Evolutionary conservation across 208 protist species (phyloP).

Genomic region (Borovskyia barvae): DNA sequence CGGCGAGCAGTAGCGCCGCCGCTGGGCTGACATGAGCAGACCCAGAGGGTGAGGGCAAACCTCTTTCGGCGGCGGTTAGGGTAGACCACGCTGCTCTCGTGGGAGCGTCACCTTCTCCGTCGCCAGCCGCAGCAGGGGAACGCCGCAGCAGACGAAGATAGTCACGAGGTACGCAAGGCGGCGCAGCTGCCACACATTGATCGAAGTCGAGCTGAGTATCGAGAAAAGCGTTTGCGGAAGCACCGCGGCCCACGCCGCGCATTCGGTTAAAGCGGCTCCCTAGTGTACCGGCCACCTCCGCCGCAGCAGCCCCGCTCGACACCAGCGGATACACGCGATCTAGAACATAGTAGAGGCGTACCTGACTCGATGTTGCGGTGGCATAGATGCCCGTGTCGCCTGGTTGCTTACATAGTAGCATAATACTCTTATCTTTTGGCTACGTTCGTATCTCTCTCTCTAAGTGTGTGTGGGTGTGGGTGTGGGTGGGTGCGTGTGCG

Average conservation of each 20-base stretch:
- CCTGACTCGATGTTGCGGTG: constrained; percentile 39
- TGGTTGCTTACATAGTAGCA: constrained; percentile 71
- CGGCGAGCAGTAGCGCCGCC: not conserved
- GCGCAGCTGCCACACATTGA: constrained; percentile 7
- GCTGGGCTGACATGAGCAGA: not conserved
- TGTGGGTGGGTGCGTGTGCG: not conserved
- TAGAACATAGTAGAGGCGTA: constrained; percentile 44
- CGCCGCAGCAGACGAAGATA: constrained; percentile 21
- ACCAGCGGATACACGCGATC: constrained; percentile 15
- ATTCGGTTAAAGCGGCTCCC: not conserved
- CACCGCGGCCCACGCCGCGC: not conserved
- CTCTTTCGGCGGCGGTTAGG: not conserved
- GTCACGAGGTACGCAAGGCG: constrained; percentile 21
- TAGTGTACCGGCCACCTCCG: not conserved
- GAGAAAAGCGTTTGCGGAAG: not conserved
- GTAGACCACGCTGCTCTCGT: too few relatives aligned
- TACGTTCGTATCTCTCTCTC: not conserved
- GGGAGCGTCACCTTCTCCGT: too few relatives aligned
- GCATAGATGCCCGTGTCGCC: constrained; percentile 65
- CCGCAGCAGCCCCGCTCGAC: not conserved
- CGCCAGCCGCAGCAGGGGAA: constrained; percentile 1
- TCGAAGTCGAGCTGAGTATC: not conserved
- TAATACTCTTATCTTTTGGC: too few relatives aligned
- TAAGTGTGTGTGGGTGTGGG: not conserved
- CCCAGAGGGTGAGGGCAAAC: not conserved